phyloP scores from a whole-genome alignment of 2,329 filamentous ascomycete genomes.

The Diaporthe eres region DNA sequence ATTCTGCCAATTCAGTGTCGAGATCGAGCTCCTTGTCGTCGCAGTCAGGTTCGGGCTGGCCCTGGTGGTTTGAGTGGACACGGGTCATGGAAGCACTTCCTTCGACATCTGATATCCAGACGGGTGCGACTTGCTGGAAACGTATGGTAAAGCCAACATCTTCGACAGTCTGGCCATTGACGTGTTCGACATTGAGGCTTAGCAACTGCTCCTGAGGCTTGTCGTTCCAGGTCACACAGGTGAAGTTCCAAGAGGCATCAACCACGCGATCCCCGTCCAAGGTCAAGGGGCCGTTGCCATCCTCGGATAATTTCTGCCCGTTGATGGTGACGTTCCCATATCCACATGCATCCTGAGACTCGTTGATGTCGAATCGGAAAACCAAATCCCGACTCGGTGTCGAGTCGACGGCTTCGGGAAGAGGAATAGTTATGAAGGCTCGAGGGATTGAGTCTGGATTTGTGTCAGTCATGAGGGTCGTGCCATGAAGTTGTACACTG shows the following conservation, averaged over 20 bases:
- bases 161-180: conserved; percentile 58
- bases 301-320: conserved; percentile 57
- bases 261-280: conserved; percentile 56
- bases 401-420: conserved; percentile 41
- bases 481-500: background rate
- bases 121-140: conserved; percentile 62
- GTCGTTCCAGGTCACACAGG: conserved; percentile 59
- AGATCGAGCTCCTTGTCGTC: conserved; percentile 49
- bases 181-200: conserved; percentile 57
- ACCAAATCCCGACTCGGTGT: conserved; percentile 12
- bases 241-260: conserved; percentile 62
- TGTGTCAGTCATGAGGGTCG: background rate
- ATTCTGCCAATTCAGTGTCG: conserved; percentile 59
- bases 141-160: conserved; percentile 58
- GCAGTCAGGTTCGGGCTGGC: conserved; percentile 42
- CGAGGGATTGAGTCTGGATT: conserved; percentile 44
- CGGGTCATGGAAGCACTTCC: conserved; percentile 54
- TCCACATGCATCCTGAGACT: conserved; percentile 62
- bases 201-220: conserved; percentile 59
- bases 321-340: conserved; percentile 63
- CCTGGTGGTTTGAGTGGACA: conserved; percentile 43
- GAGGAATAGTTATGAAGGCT: conserved; percentile 46
- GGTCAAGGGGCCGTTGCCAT: conserved; percentile 59
- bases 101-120: conserved; percentile 59
- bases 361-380: conserved; percentile 61